Evolutionary conservation across 108 stramenopile species (phyloP), one percentile per base, ranked within the genome.

Genomic region (Fragilariopsis cylindrus): DNA sequence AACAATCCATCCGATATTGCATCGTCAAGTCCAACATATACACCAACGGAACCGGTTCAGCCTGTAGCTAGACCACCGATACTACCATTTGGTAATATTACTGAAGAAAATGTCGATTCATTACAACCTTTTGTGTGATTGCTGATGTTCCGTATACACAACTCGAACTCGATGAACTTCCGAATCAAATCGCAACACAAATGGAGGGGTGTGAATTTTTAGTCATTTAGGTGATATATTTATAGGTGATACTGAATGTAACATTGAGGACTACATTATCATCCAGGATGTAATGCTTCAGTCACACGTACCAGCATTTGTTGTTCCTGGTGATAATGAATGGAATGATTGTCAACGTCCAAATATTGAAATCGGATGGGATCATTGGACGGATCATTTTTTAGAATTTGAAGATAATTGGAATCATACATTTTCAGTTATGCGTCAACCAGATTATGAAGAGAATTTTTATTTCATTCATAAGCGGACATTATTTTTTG

Each of bases 211-310:
- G 80, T 30, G 85, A 81, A 54, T 87, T 87, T 69, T 40, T 84
- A 48, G 64, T 87, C 86, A 87, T 79, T 47, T 87, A 5, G 86
- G 86, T 21, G 86, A 87, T 74, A 74, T 87, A 11, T 62, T 79
- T 39, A 41, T 67, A 44, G 78, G 60, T 12, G 69, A 81, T 13
- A 54, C 44, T 19, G 9, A 19, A 8, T 79, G 74, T 18, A 60
- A 60, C 8, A 49, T 63, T 11, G 67, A 66, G 4, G 21, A 60
- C 9, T 74, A 81, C 50, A 46, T 56, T 13, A 40, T 30, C 9
- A 73, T 81, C 5, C 54, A 46, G 2, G 75, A 75, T 45, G 75
- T 81, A 7, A 44, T 87, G 56, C 70, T 71, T 30, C 48, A 82
- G 12, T 83, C 80, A 21, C 13, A 54, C 12, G 60, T 80, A 0